Evolutionary conservation across 352 stramenopile genomes (phyloP), one percentile per base, ranked within the genome.

Genomic region (Peronospora destructor): DNA sequence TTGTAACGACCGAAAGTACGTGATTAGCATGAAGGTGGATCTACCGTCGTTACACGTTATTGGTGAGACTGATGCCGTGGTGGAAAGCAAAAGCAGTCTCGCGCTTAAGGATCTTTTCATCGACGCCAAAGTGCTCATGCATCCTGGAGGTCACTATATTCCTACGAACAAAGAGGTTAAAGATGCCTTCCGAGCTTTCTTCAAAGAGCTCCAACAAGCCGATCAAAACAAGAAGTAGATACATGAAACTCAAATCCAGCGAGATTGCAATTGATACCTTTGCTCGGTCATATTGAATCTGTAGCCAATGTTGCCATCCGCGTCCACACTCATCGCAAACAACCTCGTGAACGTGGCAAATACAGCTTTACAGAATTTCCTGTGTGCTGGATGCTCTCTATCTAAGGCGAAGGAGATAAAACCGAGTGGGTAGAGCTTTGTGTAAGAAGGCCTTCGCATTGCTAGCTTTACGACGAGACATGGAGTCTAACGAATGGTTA

Each of bases 141-240:
- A 94, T 45, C 8, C 71, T 1, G 81, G 84, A 16, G 84, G 84
- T 0, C 84, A 94, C 51, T 94, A 94, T 60, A 88, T 94, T 41
- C 81, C 84, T 6, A 85, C 84, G 6, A 87, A 88, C 59, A 91
- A 93, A 53, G 80, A 87, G 16, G 64, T 74, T 4, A 91, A 91
- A 43, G 77, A 91, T 36, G 64, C 68, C 12, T 71, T 86, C 49
- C 73, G 80, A 53, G 62, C 69, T 32, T 91, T 91, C 33, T 70
- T 89, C 45, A 76, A 86, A 53, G 56, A 71, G 11, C 68, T 78
- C 1, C 65, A 54, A 43, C 43, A 61, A 32, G 48, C 36, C 12
- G 55, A 60, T 7, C 43, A 46, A 12, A 29, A 52, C 21, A 25
- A 59, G n/a, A 56, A 58, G 35, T 43, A 41, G 41, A 61, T 38